Evolutionary conservation across 108 stramenopile genomes (phyloP), one percentile per base, ranked within the genome.

Genomic region (Seminavis robusta): DNA sequence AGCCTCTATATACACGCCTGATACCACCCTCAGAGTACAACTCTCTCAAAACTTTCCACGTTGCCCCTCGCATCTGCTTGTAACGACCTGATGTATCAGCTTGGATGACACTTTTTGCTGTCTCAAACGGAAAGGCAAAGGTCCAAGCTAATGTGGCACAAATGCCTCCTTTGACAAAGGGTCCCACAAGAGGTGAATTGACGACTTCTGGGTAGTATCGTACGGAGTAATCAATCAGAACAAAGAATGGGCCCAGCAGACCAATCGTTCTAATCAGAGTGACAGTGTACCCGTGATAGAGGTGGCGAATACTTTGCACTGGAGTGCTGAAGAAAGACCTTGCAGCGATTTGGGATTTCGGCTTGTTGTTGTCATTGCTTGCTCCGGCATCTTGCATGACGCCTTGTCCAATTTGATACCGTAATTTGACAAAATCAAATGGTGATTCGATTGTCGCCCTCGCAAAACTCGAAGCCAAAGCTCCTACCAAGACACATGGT

Each of bases 111-210:
- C 51, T 46, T 24, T 72, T 72, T 29, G 31, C 55, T 1, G 34
- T 25, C 24, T 72, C 70, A 21, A 72, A 33, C 19, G 70, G 70
- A 24, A 46, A 72, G 19, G 40, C 48, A 13, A 61, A 15, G 6
- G 25, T 26, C 70, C 70, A 72, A 17, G 63, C 63, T 3, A 33
- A 4, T n/a, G 58, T 72, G 20, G 70, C 63, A 53, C 70, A 72
- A 34, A 72, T 44, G 47, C 56, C 62, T n/a, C 70, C 70, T 31
- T 65, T 72, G 33, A 59, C 50, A 43, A 72, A 72, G 23, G 63
- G 61, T n/a, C 70, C 70, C 8, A 26, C 4, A 2, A 60, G 19
- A 3, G 48, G 50, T 2, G 62, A 30, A 5, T n/a, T 51, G 41
- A 70, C 48, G 8, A 70, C 49, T 4, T 52, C 52, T 25, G 60